Evolutionary conservation across 2,329 filamentous ascomycete genomes (phyloP).

Genomic region (Cladosporium sp.): DNA sequence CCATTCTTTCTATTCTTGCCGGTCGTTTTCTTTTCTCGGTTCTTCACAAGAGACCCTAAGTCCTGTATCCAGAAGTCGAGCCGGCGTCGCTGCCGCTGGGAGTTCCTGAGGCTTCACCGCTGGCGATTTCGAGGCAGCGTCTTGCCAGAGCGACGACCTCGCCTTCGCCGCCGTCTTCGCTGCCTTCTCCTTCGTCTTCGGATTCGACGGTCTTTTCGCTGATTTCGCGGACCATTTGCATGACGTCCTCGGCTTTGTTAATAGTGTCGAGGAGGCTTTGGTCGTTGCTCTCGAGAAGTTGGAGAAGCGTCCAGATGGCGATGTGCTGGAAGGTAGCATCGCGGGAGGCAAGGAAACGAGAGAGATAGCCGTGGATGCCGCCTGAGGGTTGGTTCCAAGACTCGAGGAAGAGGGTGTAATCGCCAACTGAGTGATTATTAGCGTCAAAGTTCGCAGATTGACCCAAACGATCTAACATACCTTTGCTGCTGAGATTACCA

Average conservation of each 20-base stretch:
- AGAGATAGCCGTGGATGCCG: slow-evolving; percentile 92
- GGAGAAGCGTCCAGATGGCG: slow-evolving; percentile 94
- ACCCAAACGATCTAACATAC: slow-evolving; percentile 48
- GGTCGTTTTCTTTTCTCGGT: no score
- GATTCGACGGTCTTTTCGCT: slow-evolving; percentile 83
- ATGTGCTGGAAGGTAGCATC: slow-evolving; percentile 99
- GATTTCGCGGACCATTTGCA: slow-evolving; percentile 86
- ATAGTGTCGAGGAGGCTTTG: slow-evolving; percentile 83
- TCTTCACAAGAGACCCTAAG: slow-evolving; percentile 6
- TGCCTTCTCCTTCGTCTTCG: slow-evolving; percentile 77
- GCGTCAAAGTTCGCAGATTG: slow-evolving; percentile 11
- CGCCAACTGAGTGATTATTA: slow-evolving; percentile 62
- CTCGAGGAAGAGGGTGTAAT: slow-evolving; percentile 92
- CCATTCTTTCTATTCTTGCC: background rate
- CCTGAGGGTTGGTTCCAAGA: slow-evolving; percentile 91
- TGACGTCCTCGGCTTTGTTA: slow-evolving; percentile 82
- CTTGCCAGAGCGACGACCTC: slow-evolving; percentile 90
- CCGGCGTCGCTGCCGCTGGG: slow-evolving; percentile 3
- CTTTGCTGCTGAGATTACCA: slow-evolving; percentile 95
- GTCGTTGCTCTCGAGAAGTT: slow-evolving; percentile 93
- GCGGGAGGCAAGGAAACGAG: slow-evolving; percentile 85
- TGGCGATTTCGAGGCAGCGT: slow-evolving; percentile 66
- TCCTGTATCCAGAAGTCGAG: slow-evolving; percentile 10
- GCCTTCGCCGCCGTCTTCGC: slow-evolving; percentile 76
- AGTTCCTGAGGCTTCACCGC: background rate